Percentiles rank a stretch among this genome's conserved stretches.
phyloP scores from a whole-genome alignment of 352 stramenopile species.

The Pythium phragmiticola region DNA sequence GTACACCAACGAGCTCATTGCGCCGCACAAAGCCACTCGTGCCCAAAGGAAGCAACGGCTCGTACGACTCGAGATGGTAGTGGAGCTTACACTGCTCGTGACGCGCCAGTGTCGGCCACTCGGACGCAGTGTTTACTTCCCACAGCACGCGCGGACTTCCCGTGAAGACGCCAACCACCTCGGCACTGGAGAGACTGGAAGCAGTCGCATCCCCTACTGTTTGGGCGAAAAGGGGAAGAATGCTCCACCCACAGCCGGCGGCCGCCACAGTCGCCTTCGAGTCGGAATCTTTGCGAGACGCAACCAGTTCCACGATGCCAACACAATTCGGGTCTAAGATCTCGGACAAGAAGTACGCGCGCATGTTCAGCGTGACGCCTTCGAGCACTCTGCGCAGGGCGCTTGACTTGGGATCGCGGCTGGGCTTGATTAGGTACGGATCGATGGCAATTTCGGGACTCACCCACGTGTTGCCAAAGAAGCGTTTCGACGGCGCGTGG shows the following conservation, averaged over 20 bases:
- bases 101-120: conserved; percentile 56
- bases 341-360: conserved; percentile 83
- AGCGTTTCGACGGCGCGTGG: conserved; percentile 76
- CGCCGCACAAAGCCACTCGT: conserved; percentile 63
- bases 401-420: conserved; percentile 42
- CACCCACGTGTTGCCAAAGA: conserved; percentile 93
- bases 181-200: conserved; percentile 29
- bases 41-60: conserved; percentile 47
- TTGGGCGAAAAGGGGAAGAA: conserved; percentile 86
- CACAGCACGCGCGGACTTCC: conserved; percentile 70
- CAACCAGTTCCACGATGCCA: conserved; percentile 92
- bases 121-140: conserved; percentile 45
- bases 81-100: conserved; percentile 62
- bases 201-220: conserved; percentile 11
- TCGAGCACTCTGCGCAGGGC: conserved; percentile 54
- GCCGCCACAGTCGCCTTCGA: conserved; percentile 65
- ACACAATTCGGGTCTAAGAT: conserved; percentile 90
- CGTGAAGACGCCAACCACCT: conserved; percentile 68
- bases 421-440: conserved; percentile 47
- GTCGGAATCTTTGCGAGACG: conserved; percentile 80
- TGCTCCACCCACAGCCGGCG: conserved; percentile 91
- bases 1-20: conserved; percentile 85
- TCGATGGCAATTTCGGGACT: conserved; percentile 65
- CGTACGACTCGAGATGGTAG: conserved; percentile 66
- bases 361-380: conserved; percentile 54